Evolutionary conservation across 2,329 filamentous ascomycete genomes (phyloP).

Genomic region (Neofusicoccum parvum): DNA sequence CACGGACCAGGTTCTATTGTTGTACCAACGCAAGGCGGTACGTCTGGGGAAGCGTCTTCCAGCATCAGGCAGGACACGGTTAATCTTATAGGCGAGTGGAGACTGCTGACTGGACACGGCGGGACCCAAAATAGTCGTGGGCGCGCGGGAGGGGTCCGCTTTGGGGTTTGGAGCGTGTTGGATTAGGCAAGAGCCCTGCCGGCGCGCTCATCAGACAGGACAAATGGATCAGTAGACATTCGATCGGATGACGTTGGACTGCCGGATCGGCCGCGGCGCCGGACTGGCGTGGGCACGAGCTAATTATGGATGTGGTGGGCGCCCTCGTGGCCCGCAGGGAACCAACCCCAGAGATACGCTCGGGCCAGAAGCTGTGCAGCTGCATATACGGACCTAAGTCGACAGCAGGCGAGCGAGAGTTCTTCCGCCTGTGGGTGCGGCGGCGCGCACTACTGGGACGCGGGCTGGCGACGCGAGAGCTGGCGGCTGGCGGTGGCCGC

Average conservation of each 20-base stretch:
- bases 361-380: no score
- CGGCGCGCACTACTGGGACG: no score
- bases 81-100: background rate
- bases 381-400: no score
- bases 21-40: background rate
- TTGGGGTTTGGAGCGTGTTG: background rate
- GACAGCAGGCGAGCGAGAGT: no score
- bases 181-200: background rate
- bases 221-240: background rate
- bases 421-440: no score
- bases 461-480: no score
- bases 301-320: constrained; percentile 5
- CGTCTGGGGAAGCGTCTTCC: background rate
- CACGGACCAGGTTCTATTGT: background rate
- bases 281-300: background rate
- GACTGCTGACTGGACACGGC: background rate
- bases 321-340: background rate
- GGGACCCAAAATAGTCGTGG: background rate
- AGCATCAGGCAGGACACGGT: background rate
- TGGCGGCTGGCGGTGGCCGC: no score
- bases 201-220: background rate
- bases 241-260: constrained; percentile 3
- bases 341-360: background rate
- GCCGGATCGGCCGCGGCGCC: background rate
- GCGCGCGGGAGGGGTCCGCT: background rate